phyloP scores from a whole-genome alignment of 495 filamentous ascomycete species.

The Talaromyces thailandensis region DNA sequence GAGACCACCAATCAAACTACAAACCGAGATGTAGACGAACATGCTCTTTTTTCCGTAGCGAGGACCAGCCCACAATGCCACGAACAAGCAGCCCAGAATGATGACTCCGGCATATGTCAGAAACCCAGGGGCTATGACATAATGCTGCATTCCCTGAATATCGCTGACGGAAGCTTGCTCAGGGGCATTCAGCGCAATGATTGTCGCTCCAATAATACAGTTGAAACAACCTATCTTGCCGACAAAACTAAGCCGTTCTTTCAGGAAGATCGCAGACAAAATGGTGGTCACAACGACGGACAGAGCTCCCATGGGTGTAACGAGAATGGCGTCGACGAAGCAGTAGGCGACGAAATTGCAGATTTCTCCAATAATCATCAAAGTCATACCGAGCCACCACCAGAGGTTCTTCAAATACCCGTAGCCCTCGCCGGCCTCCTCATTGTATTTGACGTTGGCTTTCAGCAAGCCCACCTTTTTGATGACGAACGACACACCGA shows the following conservation, averaged over 20 bases:
- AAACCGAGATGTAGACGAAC: constrained; percentile 94
- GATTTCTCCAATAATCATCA: constrained; percentile 95
- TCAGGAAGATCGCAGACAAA: constrained; percentile 90
- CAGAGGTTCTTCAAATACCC: constrained; percentile 93
- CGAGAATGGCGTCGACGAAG: constrained; percentile 93
- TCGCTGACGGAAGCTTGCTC: constrained; percentile 71
- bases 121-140: constrained; percentile 83
- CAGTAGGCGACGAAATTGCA: constrained; percentile 98
- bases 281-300: constrained; percentile 92
- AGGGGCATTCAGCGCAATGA: constrained; percentile 93
- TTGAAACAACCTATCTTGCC: constrained; percentile 94
- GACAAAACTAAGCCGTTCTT: constrained; percentile 89
- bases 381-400: constrained; percentile 94
- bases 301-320: constrained; percentile 90
- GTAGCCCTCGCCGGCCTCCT: constrained; percentile 93
- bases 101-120: constrained; percentile 77
- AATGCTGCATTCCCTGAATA: constrained; percentile 90
- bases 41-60: constrained; percentile 93
- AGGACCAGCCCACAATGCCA: constrained; percentile 77
- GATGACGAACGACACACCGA: constrained; percentile 89
- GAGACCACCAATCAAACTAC: constrained; percentile 87
- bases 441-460: constrained; percentile 94
- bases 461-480: constrained; percentile 88
- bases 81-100: constrained; percentile 59
- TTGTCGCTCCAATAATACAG: constrained; percentile 86